These are phyloP conservation scores for Fusarium decemcellulare DNA, from an alignment of 2,329 filamentous ascomycete species.

Conservation along the genomic window DNA sequence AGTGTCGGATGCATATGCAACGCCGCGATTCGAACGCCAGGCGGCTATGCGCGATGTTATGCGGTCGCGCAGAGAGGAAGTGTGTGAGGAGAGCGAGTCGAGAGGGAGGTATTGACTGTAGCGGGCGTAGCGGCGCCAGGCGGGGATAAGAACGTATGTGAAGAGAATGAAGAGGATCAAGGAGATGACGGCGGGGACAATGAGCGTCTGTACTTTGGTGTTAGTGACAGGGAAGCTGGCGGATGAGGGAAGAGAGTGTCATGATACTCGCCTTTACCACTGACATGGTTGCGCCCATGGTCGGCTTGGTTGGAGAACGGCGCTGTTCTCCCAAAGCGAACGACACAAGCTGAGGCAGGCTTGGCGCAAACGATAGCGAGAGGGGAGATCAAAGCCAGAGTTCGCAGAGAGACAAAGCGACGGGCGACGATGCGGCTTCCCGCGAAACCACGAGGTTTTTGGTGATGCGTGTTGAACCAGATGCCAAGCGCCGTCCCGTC, in stretches of 20 bases:
- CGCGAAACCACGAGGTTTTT: constrained; percentile 7
- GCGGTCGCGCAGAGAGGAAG: constrained; percentile 67
- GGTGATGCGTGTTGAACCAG: constrained; percentile 11
- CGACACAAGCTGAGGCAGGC: neutral
- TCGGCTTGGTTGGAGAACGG: constrained; percentile 16
- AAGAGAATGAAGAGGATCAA: constrained; percentile 76
- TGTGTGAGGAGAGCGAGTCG: constrained; percentile 72
- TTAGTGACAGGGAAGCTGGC: constrained; percentile 10
- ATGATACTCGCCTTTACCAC: constrained; percentile 53
- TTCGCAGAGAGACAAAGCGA: neutral
- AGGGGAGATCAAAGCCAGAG: neutral
- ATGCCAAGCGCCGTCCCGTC: constrained; percentile 11
- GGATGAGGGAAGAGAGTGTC: constrained; percentile 9
- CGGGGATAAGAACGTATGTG: constrained; percentile 75
- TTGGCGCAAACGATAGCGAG: neutral
- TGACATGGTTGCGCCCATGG: constrained; percentile 52
- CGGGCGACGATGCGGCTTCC: constrained; percentile 17
- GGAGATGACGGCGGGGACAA: constrained; percentile 80
- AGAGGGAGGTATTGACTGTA: constrained; percentile 83
- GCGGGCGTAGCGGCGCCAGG: constrained; percentile 78
- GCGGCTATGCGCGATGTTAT: constrained; percentile 52
- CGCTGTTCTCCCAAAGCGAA: neutral
- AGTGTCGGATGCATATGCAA: constrained; percentile 58
- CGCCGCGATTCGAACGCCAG: constrained; percentile 62
- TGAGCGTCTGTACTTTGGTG: constrained; percentile 69